Percentiles rank a stretch among this genome's conserved stretches.
These are phyloP conservation scores for Kluyveromyces marxianus DNA, from an alignment of 1,139 yeast species.

Conservation along the genomic window DNA sequence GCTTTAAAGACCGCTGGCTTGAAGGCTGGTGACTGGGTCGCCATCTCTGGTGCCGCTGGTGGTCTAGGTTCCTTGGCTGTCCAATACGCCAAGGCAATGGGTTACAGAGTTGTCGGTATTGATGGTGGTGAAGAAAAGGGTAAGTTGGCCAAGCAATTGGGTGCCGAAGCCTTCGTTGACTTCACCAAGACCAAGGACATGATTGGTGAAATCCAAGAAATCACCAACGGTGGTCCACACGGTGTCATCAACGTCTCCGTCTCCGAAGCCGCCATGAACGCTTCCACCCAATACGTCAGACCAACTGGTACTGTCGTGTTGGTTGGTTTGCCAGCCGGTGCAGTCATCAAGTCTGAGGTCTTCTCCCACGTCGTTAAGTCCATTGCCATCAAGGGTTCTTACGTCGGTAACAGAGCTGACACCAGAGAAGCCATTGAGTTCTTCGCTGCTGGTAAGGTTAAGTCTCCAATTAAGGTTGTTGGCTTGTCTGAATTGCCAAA, in stretches of 20 bases:
- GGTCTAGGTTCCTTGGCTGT: conserved; percentile 72
- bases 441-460: conserved; percentile 60
- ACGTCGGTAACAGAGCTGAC: conserved; percentile 77
- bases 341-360: conserved; percentile 53
- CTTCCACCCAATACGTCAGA: conserved; percentile 60
- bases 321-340: conserved; percentile 71
- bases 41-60: conserved; percentile 74
- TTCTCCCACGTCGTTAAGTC: conserved; percentile 61
- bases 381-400: conserved; percentile 61
- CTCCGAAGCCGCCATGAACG: conserved; percentile 58
- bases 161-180: conserved; percentile 63
- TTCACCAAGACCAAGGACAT: conserved; percentile 45
- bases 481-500: conserved; percentile 53
- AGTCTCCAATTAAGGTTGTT: conserved; percentile 59
- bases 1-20: conserved; percentile 61
- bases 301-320: conserved; percentile 66
- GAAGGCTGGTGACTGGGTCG: conserved; percentile 65
- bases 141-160: conserved; percentile 43
- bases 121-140: conserved; percentile 64
- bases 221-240: conserved; percentile 66
- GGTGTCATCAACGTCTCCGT: conserved; percentile 72
- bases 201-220: conserved; percentile 42
- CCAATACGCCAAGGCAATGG: conserved; percentile 75
- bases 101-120: conserved; percentile 61
- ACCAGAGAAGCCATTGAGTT: conserved; percentile 71